phyloP scores from a whole-genome alignment of 2,329 filamentous ascomycete genomes.

The Colletotrichum sp. region DNA sequence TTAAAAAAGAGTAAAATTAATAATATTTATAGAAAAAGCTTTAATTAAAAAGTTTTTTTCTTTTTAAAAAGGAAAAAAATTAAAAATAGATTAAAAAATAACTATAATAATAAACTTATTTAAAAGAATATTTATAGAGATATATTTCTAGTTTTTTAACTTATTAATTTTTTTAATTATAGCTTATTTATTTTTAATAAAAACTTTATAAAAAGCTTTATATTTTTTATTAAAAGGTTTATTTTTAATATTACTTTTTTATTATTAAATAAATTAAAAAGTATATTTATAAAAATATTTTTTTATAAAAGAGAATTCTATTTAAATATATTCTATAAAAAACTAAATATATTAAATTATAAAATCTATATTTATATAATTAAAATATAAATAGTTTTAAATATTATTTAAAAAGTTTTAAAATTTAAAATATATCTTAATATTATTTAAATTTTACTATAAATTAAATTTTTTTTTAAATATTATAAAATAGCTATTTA shows the following conservation, averaged over 20 bases:
- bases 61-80: neutral
- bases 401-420: too few species aligned
- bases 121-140: rapidly evolving
- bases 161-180: neutral
- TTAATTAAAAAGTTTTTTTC: neutral
- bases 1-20: neutral
- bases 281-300: too few species aligned
- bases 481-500: too few species aligned
- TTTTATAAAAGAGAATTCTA: too few species aligned
- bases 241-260: neutral
- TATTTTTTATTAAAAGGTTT: neutral
- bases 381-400: too few species aligned
- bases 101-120: neutral
- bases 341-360: too few species aligned
- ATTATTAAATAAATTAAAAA: too few species aligned
- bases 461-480: too few species aligned
- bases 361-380: too few species aligned
- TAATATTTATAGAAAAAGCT: neutral
- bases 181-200: neutral
- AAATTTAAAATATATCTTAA: too few species aligned
- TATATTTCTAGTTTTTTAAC: neutral
- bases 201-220: neutral
- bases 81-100: neutral
- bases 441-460: too few species aligned
- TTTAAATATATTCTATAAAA: too few species aligned